These are phyloP conservation scores for Begonia fuchsioides DNA, from an alignment of 306 rosid genomes.

Conservation along the genomic window DNA sequence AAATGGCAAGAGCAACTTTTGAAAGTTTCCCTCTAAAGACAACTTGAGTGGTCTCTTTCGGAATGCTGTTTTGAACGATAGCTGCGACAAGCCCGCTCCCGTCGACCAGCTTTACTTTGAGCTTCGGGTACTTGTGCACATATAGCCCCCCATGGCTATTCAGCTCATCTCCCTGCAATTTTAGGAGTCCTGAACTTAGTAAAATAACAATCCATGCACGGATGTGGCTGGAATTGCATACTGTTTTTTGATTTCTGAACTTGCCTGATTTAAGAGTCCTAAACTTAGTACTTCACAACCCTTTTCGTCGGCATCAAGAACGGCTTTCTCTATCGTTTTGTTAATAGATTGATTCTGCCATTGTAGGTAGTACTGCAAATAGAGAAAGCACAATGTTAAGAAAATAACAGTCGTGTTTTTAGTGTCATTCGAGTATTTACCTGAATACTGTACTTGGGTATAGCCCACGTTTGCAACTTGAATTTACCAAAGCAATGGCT, in stretches of 20 bases:
- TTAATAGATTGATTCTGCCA: slow-evolving; percentile 17
- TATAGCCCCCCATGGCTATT: slow-evolving; percentile 47
- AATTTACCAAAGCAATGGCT: slow-evolving; percentile 10
- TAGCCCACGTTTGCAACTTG: slow-evolving; percentile 21
- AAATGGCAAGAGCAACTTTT: slow-evolving; percentile 53
- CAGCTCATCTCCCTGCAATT: slow-evolving; percentile 37
- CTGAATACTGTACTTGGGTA: slow-evolving; percentile 19
- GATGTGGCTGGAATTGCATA: too few species aligned
- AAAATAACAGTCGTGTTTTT: too few species aligned
- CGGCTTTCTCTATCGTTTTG: slow-evolving; percentile 18
- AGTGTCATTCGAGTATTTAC: not conserved
- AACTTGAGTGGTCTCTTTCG: slow-evolving; percentile 46
- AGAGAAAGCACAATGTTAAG: not conserved
- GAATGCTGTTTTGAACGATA: slow-evolving; percentile 40
- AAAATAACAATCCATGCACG: too few species aligned
- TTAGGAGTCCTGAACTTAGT: too few species aligned
- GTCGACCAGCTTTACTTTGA: slow-evolving; percentile 56
- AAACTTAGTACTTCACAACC: slow-evolving; percentile 21
- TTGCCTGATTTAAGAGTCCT: slow-evolving; percentile 32
- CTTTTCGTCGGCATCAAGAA: slow-evolving; percentile 23
- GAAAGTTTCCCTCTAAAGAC: slow-evolving; percentile 49
- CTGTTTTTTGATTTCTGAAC: not conserved
- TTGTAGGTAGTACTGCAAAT: slow-evolving; percentile 11
- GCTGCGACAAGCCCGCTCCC: slow-evolving; percentile 58
- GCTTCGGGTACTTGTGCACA: slow-evolving; percentile 27